Evolutionary conservation across 306 rosid genomes (phyloP).

Genomic region (Hippophae tibetana): DNA sequence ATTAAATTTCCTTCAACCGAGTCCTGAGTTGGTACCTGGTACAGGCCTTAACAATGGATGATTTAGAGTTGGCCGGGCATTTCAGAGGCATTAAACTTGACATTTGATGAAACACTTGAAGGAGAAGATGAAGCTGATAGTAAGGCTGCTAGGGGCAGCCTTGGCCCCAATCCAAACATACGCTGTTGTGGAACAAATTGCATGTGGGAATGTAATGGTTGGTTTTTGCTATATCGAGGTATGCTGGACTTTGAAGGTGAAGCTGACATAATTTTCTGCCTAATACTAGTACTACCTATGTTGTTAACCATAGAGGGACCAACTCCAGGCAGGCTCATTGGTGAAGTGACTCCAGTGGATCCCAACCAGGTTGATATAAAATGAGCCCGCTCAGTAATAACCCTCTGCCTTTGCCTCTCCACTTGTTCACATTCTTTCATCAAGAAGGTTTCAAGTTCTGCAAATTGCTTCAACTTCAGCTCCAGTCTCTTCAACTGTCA

Average conservation of each 20-base stretch:
- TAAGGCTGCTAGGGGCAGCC: slow-evolving; percentile 72
- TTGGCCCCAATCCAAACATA: slow-evolving; percentile 77
- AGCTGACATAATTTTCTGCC: slow-evolving; percentile 69
- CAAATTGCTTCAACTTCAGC: slow-evolving; percentile 96
- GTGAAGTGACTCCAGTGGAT: slow-evolving; percentile 43
- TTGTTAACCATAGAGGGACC: slow-evolving; percentile 64
- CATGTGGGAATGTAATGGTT: slow-evolving; percentile 71
- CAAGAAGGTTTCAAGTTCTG: slow-evolving; percentile 90
- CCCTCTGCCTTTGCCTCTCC: slow-evolving; percentile 78
- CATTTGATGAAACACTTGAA: slow-evolving; percentile 26
- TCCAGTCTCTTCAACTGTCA: slow-evolving; percentile 91
- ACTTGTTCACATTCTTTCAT: slow-evolving; percentile 97
- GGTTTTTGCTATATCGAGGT: slow-evolving; percentile 65
- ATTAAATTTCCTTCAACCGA: slow-evolving; percentile 55
- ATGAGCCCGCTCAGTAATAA: slow-evolving; percentile 66
- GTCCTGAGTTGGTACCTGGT: slow-evolving; percentile 76
- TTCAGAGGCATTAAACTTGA: slow-evolving; percentile 61
- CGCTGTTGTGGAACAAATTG: slow-evolving; percentile 67
- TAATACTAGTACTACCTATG: slow-evolving; percentile 41
- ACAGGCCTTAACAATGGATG: slow-evolving; percentile 88
- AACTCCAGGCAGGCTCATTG: slow-evolving; percentile 41
- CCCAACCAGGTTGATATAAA: slow-evolving; percentile 60
- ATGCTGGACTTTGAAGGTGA: slow-evolving; percentile 77
- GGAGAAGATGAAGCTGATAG: slow-evolving; percentile 55
- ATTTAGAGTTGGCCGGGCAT: slow-evolving; percentile 47